Conservation (phyloP, 768 basidiomycete species). For the Pulveroboletus sp. region DNA sequence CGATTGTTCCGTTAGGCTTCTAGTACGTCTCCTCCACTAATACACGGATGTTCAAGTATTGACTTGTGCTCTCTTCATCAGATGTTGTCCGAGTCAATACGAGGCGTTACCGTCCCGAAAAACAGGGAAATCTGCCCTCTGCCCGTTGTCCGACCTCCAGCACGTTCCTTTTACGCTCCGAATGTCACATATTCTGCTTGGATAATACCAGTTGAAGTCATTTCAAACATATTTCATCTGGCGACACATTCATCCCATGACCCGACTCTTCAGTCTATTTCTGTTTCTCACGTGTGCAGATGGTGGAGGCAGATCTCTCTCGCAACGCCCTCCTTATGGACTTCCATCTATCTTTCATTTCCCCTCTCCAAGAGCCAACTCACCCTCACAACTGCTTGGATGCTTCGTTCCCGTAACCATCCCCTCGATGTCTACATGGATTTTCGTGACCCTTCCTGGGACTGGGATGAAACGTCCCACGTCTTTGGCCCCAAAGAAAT, state of each 20-base stretch:
- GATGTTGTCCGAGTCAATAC: slow-evolving; percentile 17
- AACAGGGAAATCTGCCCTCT: background rate
- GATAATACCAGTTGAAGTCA: slow-evolving; percentile 35
- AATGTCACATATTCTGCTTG: background rate
- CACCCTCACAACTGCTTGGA: slow-evolving; percentile 34
- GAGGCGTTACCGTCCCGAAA: background rate
- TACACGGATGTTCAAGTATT: background rate
- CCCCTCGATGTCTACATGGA: slow-evolving; percentile 55
- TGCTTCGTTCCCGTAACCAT: slow-evolving; percentile 43
- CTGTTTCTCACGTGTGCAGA: slow-evolving; percentile 47
- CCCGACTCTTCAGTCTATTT: slow-evolving; percentile 26
- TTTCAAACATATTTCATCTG: slow-evolving; percentile 35
- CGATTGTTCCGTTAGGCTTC: background rate
- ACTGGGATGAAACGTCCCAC: slow-evolving; percentile 48
- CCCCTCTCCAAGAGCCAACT: slow-evolving; percentile 41
- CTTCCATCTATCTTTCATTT: slow-evolving; percentile 43
- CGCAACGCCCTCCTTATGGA: slow-evolving; percentile 48
- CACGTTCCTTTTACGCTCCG: background rate
- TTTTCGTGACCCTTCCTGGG: slow-evolving; percentile 56
- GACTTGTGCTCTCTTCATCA: background rate
- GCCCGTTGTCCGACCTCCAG: background rate
- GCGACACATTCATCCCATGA: slow-evolving; percentile 29
- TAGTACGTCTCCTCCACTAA: slow-evolving; percentile 1
- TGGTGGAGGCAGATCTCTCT: slow-evolving; percentile 51
- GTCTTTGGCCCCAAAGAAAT: slow-evolving; percentile 42